Conservation (phyloP, 352 stramenopile genomes). For the Phytophthora crassamura region DNA sequence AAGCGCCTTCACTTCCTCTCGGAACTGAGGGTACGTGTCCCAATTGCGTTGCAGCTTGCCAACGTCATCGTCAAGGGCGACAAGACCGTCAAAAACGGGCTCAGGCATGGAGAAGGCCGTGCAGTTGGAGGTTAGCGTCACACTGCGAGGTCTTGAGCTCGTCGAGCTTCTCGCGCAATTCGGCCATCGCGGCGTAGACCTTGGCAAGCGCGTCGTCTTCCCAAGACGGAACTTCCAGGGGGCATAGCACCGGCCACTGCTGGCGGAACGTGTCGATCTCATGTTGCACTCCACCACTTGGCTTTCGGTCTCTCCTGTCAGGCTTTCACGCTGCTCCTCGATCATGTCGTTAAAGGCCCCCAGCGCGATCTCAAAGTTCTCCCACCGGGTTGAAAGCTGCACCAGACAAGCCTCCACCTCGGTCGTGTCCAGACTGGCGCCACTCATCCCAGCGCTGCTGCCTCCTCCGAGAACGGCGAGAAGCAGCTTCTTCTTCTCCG, state of each 20-base stretch:
- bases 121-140: constrained; percentile 90
- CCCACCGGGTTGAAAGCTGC: constrained; percentile 88
- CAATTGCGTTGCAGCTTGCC: constrained; percentile 75
- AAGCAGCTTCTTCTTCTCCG: constrained; percentile 88
- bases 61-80: constrained; percentile 86
- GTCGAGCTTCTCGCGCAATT: too few species aligned
- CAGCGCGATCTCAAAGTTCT: too few species aligned
- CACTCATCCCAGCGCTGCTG: too few species aligned
- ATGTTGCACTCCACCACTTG: constrained; percentile 93
- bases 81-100: constrained; percentile 87
- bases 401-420: constrained; percentile 77
- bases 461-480: constrained; percentile 48
- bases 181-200: too few species aligned
- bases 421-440: constrained; percentile 68
- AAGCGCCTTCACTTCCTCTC: constrained; percentile 74
- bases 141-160: too few species aligned
- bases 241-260: constrained; percentile 89
- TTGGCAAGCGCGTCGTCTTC: too few species aligned
- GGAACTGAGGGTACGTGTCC: constrained; percentile 90
- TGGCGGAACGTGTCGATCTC: constrained; percentile 92
- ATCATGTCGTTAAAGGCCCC: too few species aligned
- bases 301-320: too few species aligned
- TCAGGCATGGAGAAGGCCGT: constrained; percentile 87
- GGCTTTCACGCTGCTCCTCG: too few species aligned
- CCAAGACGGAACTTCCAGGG: too few species aligned